Base-by-base conservation (phyloP, 305 asterid species). In the Fraxinus greggii region DNA sequence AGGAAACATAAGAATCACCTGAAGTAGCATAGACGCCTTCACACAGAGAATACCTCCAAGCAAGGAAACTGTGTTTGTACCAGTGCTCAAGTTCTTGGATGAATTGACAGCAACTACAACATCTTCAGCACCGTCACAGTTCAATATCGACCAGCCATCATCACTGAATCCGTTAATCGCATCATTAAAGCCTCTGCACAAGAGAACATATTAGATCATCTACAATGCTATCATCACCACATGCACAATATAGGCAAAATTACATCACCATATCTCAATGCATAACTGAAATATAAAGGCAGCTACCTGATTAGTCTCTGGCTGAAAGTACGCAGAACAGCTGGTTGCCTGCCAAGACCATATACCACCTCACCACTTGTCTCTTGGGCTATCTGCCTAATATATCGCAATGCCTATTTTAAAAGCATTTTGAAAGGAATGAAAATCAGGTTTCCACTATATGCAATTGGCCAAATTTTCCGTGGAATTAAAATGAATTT, bases 11-110 rank as follows among this genome's bases (percentile, higher is more conserved):
- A 69, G 42, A 65, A 70, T 80, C 72, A 93, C 98, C 98, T 91
- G 97, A 80, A 95, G 94, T 40, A 95, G 89, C 98, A 95, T 95
- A 32, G 97, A 95, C 24, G 98, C 97, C 85, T 95, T 95, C n/a
- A 96, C 98, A 79, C 98, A 93, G 24, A 95, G 94, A 82, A 93
- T 77, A 23, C 97, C 97, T 76, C 97, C 98, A 17, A 89, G 79
- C 80, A 92, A 77, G 24, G 95, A 79, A 76, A 92, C 88, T 78
- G 88, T 80, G 75, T 82, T 81, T 10, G 94, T 84, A 79, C 91
- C 83, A 72, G 85, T 72, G 80, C 81, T 75, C 2, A 89, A 78
- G 75, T 84, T 87, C 81, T 93, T 95, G 78, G 93, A 85, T 12
- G 97, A 92, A 86, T 84, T 87, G 31, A 92, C 78, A 38, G 98